Evolutionary conservation across 768 basidiomycete genomes (phyloP).

Genomic region (Leccinellum luteum): DNA sequence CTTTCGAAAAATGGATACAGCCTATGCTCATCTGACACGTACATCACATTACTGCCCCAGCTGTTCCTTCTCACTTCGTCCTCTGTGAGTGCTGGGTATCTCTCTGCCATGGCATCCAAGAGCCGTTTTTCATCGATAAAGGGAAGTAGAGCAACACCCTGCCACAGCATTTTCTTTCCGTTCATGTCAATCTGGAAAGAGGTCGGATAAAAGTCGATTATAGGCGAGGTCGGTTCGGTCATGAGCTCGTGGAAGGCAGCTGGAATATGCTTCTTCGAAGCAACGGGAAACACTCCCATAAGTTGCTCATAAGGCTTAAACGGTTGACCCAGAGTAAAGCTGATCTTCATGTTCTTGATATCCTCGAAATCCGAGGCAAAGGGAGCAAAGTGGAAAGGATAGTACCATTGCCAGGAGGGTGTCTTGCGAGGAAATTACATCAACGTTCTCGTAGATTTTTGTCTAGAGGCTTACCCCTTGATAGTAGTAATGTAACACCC

Average conservation of each 20-base stretch:
- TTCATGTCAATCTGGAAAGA: conserved; percentile 99
- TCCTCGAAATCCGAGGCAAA: conserved; percentile 94
- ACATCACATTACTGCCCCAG: conserved; percentile 81
- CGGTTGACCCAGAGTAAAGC: conserved; percentile 77
- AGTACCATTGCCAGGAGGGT: conserved; percentile 98
- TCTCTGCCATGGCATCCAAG: conserved; percentile 74
- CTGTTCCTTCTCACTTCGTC: conserved; percentile 83
- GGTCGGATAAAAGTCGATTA: conserved; percentile 92
- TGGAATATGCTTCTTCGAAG: conserved; percentile 87
- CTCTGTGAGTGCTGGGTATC: conserved; percentile 64
- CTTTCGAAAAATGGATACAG: conserved; percentile 86
- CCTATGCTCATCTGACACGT: conserved; percentile 79
- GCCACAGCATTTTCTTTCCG: conserved; percentile 99
- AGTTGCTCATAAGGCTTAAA: conserved; percentile 98
- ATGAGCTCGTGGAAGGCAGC: conserved; percentile 82
- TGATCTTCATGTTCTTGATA: conserved; percentile 72
- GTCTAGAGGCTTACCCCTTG: conserved; percentile 71
- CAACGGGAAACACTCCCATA: conserved; percentile 95
- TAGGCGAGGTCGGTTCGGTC: conserved; percentile 83
- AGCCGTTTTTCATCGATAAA: conserved; percentile 90
- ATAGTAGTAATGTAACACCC: conserved; percentile 98
- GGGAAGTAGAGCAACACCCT: conserved; percentile 93
- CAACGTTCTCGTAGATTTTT: conserved; percentile 4
- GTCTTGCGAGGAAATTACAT: conserved; percentile 45
- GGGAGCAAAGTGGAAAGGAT: conserved; percentile 97